A percentile compares a stretch with the other conserved stretches of the same genome.
Evolutionary conservation across 192 early-diverging fungal species (phyloP).

Genomic region (Gigaspora rosea): DNA sequence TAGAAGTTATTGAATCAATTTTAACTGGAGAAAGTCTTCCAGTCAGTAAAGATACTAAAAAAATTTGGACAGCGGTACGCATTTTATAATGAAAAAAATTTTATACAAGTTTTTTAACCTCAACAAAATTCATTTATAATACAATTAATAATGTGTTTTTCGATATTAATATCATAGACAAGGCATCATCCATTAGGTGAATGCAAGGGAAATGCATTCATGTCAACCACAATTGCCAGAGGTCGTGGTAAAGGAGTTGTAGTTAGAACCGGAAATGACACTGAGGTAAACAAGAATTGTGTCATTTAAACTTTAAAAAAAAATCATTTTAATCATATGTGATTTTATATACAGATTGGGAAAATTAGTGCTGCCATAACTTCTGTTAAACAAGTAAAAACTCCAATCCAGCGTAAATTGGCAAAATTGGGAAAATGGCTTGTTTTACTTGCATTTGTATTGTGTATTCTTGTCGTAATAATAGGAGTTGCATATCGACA

Average conservation of each 20-base stretch:
- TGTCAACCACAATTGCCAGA: slow-evolving; percentile 89
- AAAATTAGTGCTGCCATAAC: slow-evolving; percentile 89
- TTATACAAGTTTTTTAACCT: no score
- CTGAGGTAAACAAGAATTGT: slow-evolving; percentile 57
- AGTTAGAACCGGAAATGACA: slow-evolving; percentile 80
- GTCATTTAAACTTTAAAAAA: not conserved
- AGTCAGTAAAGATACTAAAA: slow-evolving; percentile 62
- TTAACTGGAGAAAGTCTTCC: slow-evolving; percentile 82
- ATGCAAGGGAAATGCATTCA: slow-evolving; percentile 96
- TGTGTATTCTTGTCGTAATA: slow-evolving; percentile 83
- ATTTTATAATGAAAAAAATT: not conserved
- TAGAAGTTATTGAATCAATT: slow-evolving; percentile 80
- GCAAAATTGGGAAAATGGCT: slow-evolving; percentile 78
- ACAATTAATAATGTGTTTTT: not conserved
- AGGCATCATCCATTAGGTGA: slow-evolving; percentile 76
- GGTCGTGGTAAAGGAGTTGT: slow-evolving; percentile 93
- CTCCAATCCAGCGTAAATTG: slow-evolving; percentile 77
- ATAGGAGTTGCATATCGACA: slow-evolving; percentile 76
- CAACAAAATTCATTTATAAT: no score
- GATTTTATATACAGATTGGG: slow-evolving; percentile 62
- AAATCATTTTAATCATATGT: slow-evolving; percentile 14
- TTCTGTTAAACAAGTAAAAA: slow-evolving; percentile 54
- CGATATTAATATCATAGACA: slow-evolving; percentile 42
- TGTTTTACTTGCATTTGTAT: slow-evolving; percentile 77
- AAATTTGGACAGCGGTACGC: slow-evolving; percentile 66